Conservation (phyloP, 345 rosid genomes). For the Gossypium longicalyx region DNA sequence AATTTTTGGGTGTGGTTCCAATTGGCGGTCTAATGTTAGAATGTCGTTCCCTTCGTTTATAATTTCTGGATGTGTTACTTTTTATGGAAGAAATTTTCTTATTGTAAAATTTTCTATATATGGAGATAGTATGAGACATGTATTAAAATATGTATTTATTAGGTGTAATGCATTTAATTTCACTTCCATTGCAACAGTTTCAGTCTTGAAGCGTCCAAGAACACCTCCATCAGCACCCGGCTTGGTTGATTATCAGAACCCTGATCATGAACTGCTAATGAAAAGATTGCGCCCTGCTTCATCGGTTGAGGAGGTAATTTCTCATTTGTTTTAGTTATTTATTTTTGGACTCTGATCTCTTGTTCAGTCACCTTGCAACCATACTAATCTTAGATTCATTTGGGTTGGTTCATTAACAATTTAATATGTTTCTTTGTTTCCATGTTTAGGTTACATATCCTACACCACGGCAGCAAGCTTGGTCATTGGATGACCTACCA, state of each 20-base stretch:
- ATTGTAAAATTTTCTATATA: not conserved
- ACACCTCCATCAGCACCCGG: conserved; percentile 64
- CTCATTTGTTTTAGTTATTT: conserved; percentile 4
- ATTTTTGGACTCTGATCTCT: conserved; percentile 2
- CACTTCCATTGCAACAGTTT: conserved; percentile 32
- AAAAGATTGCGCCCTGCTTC: conserved; percentile 76
- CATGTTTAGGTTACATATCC: conserved; percentile 61
- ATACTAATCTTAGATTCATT: not conserved
- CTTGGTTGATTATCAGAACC: conserved; percentile 74
- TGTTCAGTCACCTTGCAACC: conserved; percentile 15
- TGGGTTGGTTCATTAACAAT: not conserved
- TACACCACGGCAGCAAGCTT: conserved; percentile 50
- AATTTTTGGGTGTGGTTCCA: conserved; percentile 2
- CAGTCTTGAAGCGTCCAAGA: conserved; percentile 68
- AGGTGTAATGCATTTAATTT: conserved; percentile 2
- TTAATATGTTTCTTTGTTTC: not conserved
- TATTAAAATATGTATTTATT: too few species aligned
- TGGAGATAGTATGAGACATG: not conserved
- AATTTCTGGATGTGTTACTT: not conserved
- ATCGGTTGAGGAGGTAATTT: conserved; percentile 71
- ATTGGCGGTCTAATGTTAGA: not conserved
- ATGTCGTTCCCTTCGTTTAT: not conserved
- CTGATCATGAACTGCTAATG: conserved; percentile 76
- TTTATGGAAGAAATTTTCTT: not conserved
- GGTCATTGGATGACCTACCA: conserved; percentile 83